These are phyloP conservation scores for Penicillium turbatum DNA, from an alignment of 495 filamentous ascomycete species.

Conservation along the genomic window DNA sequence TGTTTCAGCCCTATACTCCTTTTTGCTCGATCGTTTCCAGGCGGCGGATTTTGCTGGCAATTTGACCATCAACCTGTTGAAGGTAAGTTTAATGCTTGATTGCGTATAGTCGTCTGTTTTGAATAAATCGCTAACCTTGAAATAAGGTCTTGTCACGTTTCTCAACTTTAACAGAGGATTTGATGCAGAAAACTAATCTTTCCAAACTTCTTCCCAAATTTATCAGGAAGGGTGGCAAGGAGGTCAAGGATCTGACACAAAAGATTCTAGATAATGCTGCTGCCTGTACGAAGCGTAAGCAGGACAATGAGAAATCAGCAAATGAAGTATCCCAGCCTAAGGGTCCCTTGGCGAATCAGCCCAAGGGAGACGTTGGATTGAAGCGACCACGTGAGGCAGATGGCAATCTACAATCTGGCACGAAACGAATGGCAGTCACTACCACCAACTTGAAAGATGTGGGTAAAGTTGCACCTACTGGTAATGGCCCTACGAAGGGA, in stretches of 20 bases:
- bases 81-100: slow-evolving; percentile 31
- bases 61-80: slow-evolving; percentile 60
- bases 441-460: slow-evolving; percentile 28
- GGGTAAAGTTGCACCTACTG: slow-evolving; percentile 20
- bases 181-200: slow-evolving; percentile 64
- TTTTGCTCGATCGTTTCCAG: slow-evolving; percentile 63
- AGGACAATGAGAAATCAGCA: slow-evolving; percentile 31
- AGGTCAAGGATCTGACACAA: slow-evolving; percentile 55
- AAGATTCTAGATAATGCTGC: slow-evolving; percentile 54
- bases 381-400: slow-evolving; percentile 49
- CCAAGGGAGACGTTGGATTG: slow-evolving; percentile 27
- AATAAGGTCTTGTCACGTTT: slow-evolving; percentile 58
- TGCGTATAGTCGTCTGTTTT: background rate
- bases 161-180: slow-evolving; percentile 56
- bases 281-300: slow-evolving; percentile 48
- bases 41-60: slow-evolving; percentile 60
- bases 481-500: slow-evolving; percentile 26
- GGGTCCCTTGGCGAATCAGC: slow-evolving; percentile 18
- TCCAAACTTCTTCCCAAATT: slow-evolving; percentile 58
- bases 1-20: slow-evolving; percentile 54
- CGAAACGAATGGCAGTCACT: slow-evolving; percentile 38
- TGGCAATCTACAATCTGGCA: slow-evolving; percentile 31
- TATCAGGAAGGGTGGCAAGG: slow-evolving; percentile 60
- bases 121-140: slow-evolving; percentile 11
- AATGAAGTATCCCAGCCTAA: slow-evolving; percentile 36